phyloP scores from a whole-genome alignment of 2,329 filamentous ascomycete species.

The Phyllosticta citribraziliensis region DNA sequence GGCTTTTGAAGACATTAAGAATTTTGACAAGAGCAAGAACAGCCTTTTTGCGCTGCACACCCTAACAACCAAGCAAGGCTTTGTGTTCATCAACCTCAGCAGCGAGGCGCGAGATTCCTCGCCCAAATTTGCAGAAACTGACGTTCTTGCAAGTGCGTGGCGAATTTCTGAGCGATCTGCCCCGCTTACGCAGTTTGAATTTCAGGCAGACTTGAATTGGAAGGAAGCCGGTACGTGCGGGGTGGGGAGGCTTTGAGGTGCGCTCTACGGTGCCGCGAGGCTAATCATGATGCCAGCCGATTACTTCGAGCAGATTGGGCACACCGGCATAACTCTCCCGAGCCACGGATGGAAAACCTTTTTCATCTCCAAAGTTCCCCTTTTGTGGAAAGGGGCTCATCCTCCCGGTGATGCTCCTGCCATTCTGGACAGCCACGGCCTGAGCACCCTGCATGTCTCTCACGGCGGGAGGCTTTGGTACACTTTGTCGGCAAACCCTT shows the following conservation, averaged over 20 bases:
- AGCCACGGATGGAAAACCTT: background rate
- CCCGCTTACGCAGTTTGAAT: slow-evolving; percentile 25
- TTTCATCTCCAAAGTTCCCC: background rate
- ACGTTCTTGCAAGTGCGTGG: slow-evolving; percentile 12
- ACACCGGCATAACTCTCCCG: background rate
- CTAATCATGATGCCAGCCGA: slow-evolving; percentile 9
- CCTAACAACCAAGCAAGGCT: slow-evolving; percentile 17
- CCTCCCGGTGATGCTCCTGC: background rate
- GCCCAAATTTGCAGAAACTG: slow-evolving; percentile 11
- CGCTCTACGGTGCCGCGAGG: background rate
- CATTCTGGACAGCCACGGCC: background rate
- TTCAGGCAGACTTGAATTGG: slow-evolving; percentile 31
- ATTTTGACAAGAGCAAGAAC: slow-evolving; percentile 29
- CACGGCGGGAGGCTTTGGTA: slow-evolving; percentile 11
- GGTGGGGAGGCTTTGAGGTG: background rate
- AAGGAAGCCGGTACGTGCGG: slow-evolving; percentile 20
- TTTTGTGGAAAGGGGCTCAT: background rate
- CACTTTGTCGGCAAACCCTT: slow-evolving; percentile 10
- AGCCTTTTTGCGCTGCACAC: slow-evolving; percentile 20
- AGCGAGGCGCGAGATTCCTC: slow-evolving; percentile 8
- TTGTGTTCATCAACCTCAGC: slow-evolving; percentile 22
- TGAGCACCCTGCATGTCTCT: slow-evolving; percentile 9
- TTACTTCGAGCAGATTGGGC: background rate
- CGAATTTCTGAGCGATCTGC: slow-evolving; percentile 12
- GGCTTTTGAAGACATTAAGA: slow-evolving; percentile 27